A percentile compares a stretch with the other conserved stretches of the same genome.
Evolutionary conservation across 257 asterid species (phyloP).

Genomic region (Fraxinus cuspidata): DNA sequence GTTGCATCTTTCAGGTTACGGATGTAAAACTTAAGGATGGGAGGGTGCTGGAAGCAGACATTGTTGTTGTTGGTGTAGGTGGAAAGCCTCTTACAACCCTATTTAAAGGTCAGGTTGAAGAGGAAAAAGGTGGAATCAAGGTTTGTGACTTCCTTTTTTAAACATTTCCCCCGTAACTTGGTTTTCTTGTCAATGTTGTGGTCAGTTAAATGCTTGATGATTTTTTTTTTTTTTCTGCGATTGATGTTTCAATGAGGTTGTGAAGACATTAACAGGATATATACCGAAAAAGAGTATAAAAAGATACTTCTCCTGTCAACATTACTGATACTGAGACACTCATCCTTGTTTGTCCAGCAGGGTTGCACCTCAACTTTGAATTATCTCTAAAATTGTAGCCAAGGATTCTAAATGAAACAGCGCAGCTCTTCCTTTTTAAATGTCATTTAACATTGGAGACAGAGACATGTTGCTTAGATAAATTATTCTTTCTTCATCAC

Average conservation of each 20-base stretch:
- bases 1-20: constrained; percentile 59
- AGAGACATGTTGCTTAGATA: not conserved
- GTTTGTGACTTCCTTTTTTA: constrained; percentile 39
- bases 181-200: constrained; percentile 10
- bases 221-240: not conserved
- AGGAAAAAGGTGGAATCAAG: constrained; percentile 95
- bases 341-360: not conserved
- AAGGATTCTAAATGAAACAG: not conserved
- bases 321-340: not conserved
- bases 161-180: not conserved
- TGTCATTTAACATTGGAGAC: not conserved
- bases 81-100: constrained; percentile 69
- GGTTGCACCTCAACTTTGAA: not conserved
- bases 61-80: constrained; percentile 96
- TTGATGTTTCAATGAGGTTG: not conserved
- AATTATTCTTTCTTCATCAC: not conserved
- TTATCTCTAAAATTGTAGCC: not conserved
- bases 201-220: not conserved
- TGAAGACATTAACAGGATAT: not conserved
- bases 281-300: no score
- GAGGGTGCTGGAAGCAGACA: constrained; percentile 85
- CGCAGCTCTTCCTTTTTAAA: not conserved
- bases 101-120: constrained; percentile 58
- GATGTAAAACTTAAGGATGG: constrained; percentile 91
- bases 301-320: not conserved